Conservation (phyloP, 2,329 filamentous ascomycete genomes). For the Sclerotinia minor region DNA sequence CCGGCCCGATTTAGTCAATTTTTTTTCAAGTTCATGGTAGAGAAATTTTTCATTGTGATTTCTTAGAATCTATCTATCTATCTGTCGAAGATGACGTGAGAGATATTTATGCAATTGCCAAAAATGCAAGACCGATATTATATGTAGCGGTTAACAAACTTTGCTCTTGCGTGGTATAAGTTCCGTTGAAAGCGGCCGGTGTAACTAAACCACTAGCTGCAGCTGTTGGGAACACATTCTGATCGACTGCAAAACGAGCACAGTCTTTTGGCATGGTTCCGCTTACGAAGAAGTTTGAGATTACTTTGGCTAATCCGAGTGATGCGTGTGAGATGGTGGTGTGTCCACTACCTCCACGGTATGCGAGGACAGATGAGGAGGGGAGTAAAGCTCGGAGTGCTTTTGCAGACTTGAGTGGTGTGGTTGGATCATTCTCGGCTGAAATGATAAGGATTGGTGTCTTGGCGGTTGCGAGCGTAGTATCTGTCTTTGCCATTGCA, state of each 20-base stretch:
- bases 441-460: conserved; percentile 28
- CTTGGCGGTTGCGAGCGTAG: conserved; percentile 18
- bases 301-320: conserved; percentile 4
- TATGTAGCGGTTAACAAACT: conserved; percentile 1
- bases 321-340: conserved; percentile 19
- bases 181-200: conserved; percentile 4
- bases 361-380: conserved; percentile 26
- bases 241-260: background rate
- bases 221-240: conserved; percentile 4
- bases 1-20: conserved; percentile 1
- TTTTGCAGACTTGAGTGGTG: conserved; percentile 28
- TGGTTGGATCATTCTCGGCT: conserved; percentile 27
- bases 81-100: background rate
- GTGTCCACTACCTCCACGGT: conserved; percentile 28
- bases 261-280: background rate
- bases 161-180: conserved; percentile 1
- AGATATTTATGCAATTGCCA: background rate
- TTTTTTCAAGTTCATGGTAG: background rate
- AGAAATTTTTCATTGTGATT: background rate
- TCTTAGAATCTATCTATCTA: background rate
- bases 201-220: conserved; percentile 6
- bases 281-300: conserved; percentile 5
- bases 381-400: conserved; percentile 26
- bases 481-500: conserved; percentile 5
- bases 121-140: background rate